Evolutionary conservation across 2,329 filamentous ascomycete genomes (phyloP).

Genomic region (Fusarium ramigenum): DNA sequence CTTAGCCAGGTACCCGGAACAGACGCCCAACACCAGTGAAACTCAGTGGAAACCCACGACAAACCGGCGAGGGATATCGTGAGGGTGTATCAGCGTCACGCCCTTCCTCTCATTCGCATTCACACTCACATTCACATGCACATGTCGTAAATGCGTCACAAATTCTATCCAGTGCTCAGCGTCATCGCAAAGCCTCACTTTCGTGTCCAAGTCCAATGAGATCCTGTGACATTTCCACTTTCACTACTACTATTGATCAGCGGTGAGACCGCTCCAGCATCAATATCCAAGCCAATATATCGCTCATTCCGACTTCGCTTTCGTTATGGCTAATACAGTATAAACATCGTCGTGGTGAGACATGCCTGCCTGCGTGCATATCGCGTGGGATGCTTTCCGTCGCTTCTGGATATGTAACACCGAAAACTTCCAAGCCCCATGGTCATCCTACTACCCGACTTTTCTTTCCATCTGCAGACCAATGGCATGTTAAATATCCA

Average conservation of each 20-base stretch:
- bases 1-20: not conserved
- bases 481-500: slow-evolving; percentile 12
- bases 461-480: slow-evolving; percentile 15
- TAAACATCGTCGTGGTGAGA: slow-evolving; percentile 9
- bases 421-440: slow-evolving; percentile 4
- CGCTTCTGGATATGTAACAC: slow-evolving; percentile 5
- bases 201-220: not conserved
- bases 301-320: slow-evolving; percentile 3
- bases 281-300: not conserved
- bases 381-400: slow-evolving; percentile 17
- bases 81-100: not conserved
- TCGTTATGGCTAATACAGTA: not conserved
- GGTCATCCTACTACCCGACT: slow-evolving; percentile 23
- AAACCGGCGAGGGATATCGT: not conserved
- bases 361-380: not conserved
- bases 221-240: not conserved
- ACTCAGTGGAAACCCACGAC: not conserved
- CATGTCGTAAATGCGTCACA: not conserved
- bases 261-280: not conserved
- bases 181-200: slow-evolving; percentile 6
- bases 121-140: not conserved
- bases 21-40: not conserved
- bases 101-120: not conserved
- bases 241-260: not conserved
- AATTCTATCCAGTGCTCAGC: not conserved